Evolutionary conservation across 2,329 filamentous ascomycete species (phyloP), one percentile per base, ranked within the genome.

Genomic region (Ceratocystis huliohia): DNA sequence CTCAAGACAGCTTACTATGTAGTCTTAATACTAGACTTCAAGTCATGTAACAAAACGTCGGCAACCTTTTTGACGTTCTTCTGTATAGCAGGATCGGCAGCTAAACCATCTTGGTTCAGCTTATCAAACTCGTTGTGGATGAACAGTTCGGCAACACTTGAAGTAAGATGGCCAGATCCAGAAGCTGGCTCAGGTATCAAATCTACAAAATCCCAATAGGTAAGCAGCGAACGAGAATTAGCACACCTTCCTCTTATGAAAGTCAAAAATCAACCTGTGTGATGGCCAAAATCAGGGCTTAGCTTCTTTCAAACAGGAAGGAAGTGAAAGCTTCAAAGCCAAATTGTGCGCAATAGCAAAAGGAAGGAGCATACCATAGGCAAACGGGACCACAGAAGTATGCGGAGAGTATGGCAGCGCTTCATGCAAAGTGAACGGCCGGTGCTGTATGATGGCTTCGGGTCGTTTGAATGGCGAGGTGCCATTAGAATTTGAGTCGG

Each of bases 381-480:
- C 84, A 74, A 93, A 90, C 2, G 89, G 89, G 64, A 89, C 81
- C 62, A 92, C 87, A 2, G 88, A 91, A 62, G 87, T 89, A 73
- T 93, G 87, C 28, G 90, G 89, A 64, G 89, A 89, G 75, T 86
- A 92, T n/a, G 88, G 88, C 59, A 94, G 79, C 37, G 89, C 89
- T 73, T 94, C 88, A 66, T 87, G 82, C 13, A 94, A 82, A 2
- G 82, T 82, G 72, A 86, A 84, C 1, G 85, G 80, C 65, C 79
- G 74, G 25, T 61, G 61, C 59, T 68, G 59, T 5, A 25, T 25
- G 37, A 68, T 64, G 30, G 67, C 67, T 45, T 64, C 53, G 37
- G 67, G 67, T 3, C 64, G 61, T 44, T 64, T 64, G 41, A 66
- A 64, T 17, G 63, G 61, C 61, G 64, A 61, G 25, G 64, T 30